Conservation (phyloP, 768 basidiomycete species). For the Pleurotus tuber-regium region DNA sequence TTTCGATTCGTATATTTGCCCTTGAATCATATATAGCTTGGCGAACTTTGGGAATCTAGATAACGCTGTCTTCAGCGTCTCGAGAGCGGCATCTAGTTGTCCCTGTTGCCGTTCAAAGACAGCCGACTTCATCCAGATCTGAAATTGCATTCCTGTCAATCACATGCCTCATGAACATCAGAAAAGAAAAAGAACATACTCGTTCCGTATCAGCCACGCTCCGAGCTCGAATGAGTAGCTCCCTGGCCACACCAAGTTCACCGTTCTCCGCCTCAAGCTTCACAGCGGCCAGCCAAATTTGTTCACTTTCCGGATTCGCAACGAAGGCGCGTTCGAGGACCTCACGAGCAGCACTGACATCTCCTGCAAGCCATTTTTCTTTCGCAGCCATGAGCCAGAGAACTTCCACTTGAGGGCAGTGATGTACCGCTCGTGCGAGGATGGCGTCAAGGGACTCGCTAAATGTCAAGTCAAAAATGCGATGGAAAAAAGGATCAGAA, state of each 20-base stretch:
- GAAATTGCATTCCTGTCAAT: too few species aligned
- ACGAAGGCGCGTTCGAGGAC: conserved; percentile 89
- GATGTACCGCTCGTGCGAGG: conserved; percentile 77
- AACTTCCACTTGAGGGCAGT: conserved; percentile 94
- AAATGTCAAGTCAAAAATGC: too few species aligned
- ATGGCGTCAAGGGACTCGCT: conserved; percentile 83
- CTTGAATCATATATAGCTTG: conserved; percentile 97
- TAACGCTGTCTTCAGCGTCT: conserved; percentile 73
- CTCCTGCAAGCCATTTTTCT: conserved; percentile 90
- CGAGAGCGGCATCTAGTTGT: conserved; percentile 66
- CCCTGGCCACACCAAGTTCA: conserved; percentile 80
- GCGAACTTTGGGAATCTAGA: conserved; percentile 84
- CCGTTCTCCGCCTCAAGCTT: conserved; percentile 97
- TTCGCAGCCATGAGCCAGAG: conserved; percentile 99
- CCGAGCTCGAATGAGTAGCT: conserved; percentile 84
- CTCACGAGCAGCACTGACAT: conserved; percentile 87
- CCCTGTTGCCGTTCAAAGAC: conserved; percentile 93
- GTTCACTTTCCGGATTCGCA: conserved; percentile 94
- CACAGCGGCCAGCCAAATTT: conserved; percentile 96
- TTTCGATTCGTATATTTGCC: conserved; percentile 76
- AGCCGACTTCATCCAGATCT: conserved; percentile 99
- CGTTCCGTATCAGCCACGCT: conserved; percentile 90
- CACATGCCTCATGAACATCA: too few species aligned
- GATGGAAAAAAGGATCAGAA: too few species aligned
- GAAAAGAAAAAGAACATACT: conserved; percentile 40